Base-by-base conservation (phyloP, 768 basidiomycete genomes). In the Vararia minispora region DNA sequence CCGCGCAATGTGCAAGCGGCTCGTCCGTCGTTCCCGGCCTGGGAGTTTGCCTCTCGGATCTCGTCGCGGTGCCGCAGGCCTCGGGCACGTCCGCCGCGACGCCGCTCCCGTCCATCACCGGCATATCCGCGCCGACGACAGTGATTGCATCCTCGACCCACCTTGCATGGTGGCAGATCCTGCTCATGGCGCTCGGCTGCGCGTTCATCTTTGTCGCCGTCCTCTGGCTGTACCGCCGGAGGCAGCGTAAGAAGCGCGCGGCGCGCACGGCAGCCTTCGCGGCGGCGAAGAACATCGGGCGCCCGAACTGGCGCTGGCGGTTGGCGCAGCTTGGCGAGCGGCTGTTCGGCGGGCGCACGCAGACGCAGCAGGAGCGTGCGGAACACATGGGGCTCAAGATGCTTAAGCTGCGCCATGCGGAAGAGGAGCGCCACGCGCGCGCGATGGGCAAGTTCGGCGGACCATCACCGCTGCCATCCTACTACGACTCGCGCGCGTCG, bases 131-230 rank as follows among this genome's bases (percentile, higher is more conserved):
- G n/a, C 79, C 81, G 0, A 68, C 66, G 2, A 42, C 48, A 5
- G 50, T 57, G 21, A 37, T 45, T 5, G 14, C 32, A 8, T 18
- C 35, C 2, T 46, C 39, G 4, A 43, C 39, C 16, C 63, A 61
- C 20, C 61, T 87, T 7, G 60, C 63, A 42, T 88, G 86, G 85
- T 88, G 85, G 84, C 68, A 89, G 60, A 86, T 88, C 47, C 62
- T 88, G 40, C 70, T 88, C 39, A 88, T 88, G 81, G 65, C 77
- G 0, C 71, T 87, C 26, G 83, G 86, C 8, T 81, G 79, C 52
- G 77, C 78, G 12, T 82, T 88, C 58, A 77, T 88, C 58, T 76
- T 85, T 53, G 40, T 86, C 28, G 55, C 72, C 32, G 56, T 85
- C 43, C 52, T 88, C 43, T 68, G 74, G 63, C 69, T 66, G 47